Conservation (phyloP, 768 basidiomycete species). For the Postia placenta region DNA sequence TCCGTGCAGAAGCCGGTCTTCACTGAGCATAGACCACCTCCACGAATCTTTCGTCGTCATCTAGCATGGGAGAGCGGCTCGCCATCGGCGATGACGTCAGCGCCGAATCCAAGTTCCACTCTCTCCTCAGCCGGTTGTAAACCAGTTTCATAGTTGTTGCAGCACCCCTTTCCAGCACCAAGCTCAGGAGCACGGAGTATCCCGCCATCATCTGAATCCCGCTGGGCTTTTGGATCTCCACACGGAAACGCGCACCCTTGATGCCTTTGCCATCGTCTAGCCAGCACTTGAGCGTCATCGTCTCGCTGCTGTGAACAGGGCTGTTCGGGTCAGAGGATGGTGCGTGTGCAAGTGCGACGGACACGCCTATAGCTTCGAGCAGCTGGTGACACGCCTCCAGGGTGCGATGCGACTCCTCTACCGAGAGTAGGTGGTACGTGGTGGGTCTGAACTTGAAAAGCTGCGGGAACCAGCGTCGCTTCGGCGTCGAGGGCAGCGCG, state of each 20-base stretch:
- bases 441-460: conserved; percentile 83
- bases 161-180: conserved; percentile 86
- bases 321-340: conserved; percentile 1
- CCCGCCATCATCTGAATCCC: conserved; percentile 36
- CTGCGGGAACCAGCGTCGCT: conserved; percentile 68
- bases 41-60: conserved; percentile 26
- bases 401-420: conserved; percentile 55
- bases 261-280: conserved; percentile 61
- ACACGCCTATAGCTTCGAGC: conserved; percentile 65
- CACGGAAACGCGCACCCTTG: conserved; percentile 78
- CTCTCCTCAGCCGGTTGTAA: conserved; percentile 54
- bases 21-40: conserved; percentile 27
- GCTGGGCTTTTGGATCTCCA: conserved; percentile 55
- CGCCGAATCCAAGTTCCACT: conserved; percentile 62
- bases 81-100: conserved; percentile 13
- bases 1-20: not conserved
- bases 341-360: conserved; percentile 53
- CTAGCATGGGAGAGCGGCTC: conserved; percentile 10
- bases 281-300: conserved; percentile 62
- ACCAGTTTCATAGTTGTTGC: conserved; percentile 74
- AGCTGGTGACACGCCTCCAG: conserved; percentile 69
- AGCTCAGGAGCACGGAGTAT: conserved; percentile 51
- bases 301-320: conserved; percentile 39
- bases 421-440: conserved; percentile 50
- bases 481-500: conserved; percentile 47